Percentiles rank a stretch among this genome's conserved stretches.
phyloP scores from a whole-genome alignment of 208 protist species.

The Leishmania gerbilli region DNA sequence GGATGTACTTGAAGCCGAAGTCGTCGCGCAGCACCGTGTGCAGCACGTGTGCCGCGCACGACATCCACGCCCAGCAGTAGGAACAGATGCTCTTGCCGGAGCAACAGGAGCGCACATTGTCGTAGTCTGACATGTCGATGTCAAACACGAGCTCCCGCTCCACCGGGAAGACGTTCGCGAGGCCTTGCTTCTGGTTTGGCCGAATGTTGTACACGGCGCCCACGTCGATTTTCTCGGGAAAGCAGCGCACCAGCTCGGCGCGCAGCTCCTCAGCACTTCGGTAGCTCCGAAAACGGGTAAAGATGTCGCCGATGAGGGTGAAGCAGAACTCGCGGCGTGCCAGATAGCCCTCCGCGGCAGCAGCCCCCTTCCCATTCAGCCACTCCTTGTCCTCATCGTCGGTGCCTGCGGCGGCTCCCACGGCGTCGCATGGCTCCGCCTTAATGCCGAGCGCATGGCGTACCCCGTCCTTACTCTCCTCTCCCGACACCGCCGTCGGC shows the following conservation, averaged over 20 bases:
- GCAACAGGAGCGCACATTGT: slow-evolving; percentile 98
- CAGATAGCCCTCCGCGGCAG: slow-evolving; percentile 64
- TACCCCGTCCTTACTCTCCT: not conserved
- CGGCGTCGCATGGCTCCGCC: not conserved
- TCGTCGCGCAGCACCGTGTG: slow-evolving; percentile 87
- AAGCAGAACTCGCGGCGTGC: slow-evolving; percentile 90
- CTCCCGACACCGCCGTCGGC: not conserved
- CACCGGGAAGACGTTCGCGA: slow-evolving; percentile 70
- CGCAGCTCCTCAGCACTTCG: slow-evolving; percentile 66
- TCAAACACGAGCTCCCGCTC: slow-evolving; percentile 99
- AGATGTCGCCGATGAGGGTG: slow-evolving; percentile 89
- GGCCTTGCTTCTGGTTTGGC: slow-evolving; percentile 80
- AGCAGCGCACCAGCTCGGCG: slow-evolving; percentile 68
- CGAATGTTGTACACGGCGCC: slow-evolving; percentile 89
- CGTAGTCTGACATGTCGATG: slow-evolving; percentile 99
- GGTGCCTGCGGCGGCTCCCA: not conserved
- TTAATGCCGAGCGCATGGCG: not conserved
- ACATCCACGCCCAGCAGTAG: slow-evolving; percentile 98
- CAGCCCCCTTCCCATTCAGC: slow-evolving; percentile 15
- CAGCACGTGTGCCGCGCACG: slow-evolving; percentile 92
- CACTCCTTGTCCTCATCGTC: not conserved
- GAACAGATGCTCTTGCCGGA: slow-evolving; percentile 94
- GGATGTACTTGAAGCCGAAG: slow-evolving; percentile 97
- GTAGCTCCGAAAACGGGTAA: slow-evolving; percentile 89
- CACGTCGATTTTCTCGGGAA: slow-evolving; percentile 91